Conservation (phyloP, 495 filamentous ascomycete species). For the Xylaria sp. region DNA sequence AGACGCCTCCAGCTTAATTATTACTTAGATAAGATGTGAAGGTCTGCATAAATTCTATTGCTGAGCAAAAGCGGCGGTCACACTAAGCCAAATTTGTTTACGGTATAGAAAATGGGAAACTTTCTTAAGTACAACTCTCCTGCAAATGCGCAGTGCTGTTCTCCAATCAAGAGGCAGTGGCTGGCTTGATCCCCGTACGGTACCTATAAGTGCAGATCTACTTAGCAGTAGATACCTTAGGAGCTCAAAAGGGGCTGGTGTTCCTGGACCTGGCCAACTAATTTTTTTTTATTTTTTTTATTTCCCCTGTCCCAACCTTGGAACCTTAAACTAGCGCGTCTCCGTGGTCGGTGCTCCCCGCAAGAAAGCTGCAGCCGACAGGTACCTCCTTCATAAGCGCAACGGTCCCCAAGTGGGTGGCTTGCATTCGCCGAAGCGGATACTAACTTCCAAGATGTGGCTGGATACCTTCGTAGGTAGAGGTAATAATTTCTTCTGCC, state of each 20-base stretch:
- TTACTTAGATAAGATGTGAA: no score
- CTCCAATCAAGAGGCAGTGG: conserved; percentile 14
- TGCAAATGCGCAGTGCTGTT: neutral
- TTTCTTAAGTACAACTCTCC: no score
- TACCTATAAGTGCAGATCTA: neutral
- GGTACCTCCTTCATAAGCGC: neutral
- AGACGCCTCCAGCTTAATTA: no score
- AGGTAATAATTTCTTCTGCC: neutral
- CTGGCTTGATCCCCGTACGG: conserved; percentile 1
- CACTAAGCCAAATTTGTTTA: no score
- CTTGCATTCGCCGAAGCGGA: neutral
- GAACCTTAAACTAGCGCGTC: neutral
- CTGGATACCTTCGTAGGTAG: neutral
- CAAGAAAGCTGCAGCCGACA: neutral
- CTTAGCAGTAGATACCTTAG: neutral
- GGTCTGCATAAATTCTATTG: no score
- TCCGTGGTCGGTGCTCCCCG: conserved; percentile 7
- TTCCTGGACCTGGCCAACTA: conserved; percentile 2
- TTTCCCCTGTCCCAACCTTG: neutral
- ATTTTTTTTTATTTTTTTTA: conserved; percentile 22
- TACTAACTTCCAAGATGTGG: neutral
- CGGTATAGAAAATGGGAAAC: no score
- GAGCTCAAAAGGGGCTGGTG: conserved; percentile 12
- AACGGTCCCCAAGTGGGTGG: neutral
- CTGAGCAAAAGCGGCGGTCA: no score